A percentile compares a stretch with the other conserved stretches of the same genome.
Conservation (phyloP, 208 protist species). For the Wallacemonas rigidus region DNA sequence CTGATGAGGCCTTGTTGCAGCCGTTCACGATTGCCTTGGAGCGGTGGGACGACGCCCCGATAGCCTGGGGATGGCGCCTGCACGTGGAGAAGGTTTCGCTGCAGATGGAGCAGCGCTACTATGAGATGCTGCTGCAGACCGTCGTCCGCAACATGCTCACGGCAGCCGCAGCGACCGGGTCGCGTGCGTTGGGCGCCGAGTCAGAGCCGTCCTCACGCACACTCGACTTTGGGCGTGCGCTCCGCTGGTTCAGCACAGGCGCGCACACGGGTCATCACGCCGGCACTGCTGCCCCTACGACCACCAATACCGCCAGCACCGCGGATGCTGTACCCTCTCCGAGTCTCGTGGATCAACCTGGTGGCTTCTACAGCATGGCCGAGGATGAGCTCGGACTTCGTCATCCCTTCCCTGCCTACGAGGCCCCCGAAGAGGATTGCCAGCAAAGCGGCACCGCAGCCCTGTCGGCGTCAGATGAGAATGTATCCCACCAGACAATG, state of each 20-base stretch:
- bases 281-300: background rate
- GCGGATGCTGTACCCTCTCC: background rate
- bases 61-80: constrained; percentile 17
- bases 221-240: constrained; percentile 7
- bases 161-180: constrained; percentile 4
- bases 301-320: background rate
- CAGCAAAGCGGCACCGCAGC: background rate
- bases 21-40: constrained; percentile 19
- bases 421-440: background rate
- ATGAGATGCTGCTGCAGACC: constrained; percentile 53
- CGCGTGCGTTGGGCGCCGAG: background rate
- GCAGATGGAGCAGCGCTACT: constrained; percentile 38
- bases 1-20: constrained; percentile 15
- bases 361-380: background rate
- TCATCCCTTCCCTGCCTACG: constrained; percentile 13
- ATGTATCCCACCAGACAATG: background rate
- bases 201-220: background rate
- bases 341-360: background rate
- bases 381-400: constrained; percentile 14
- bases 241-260: constrained; percentile 8
- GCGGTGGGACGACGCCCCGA: constrained; percentile 10
- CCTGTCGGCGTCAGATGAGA: too few relatives aligned
- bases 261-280: background rate
- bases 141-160: constrained; percentile 33
- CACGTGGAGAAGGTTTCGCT: constrained; percentile 31